These are phyloP conservation scores for Nigrospora sphaerica DNA, from an alignment of 2,329 filamentous ascomycete species.

Conservation along the genomic window DNA sequence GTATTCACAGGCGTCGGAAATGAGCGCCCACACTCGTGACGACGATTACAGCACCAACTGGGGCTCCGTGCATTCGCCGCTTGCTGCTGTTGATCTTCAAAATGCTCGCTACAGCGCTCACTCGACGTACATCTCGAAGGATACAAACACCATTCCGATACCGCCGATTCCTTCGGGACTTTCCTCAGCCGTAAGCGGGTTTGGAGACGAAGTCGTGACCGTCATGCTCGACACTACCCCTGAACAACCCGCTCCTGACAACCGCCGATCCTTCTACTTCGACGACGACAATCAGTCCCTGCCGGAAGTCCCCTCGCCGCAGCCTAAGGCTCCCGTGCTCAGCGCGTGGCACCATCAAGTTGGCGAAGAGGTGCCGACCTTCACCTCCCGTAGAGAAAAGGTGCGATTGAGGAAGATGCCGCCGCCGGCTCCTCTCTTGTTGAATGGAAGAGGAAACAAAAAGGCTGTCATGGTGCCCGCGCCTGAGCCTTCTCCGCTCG, in stretches of 20 bases:
- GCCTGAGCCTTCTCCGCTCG: conserved; percentile 43
- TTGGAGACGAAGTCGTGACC: conserved; percentile 28
- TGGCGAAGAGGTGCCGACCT: conserved; percentile 51
- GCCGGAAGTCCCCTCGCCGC: conserved; percentile 4
- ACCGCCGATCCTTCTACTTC: conserved; percentile 18
- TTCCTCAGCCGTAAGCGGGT: conserved; percentile 1
- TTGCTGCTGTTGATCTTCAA: conserved; percentile 35
- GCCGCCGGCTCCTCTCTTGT: conserved; percentile 47
- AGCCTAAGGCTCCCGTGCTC: conserved; percentile 6
- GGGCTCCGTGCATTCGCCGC: conserved; percentile 44
- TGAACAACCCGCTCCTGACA: conserved; percentile 8
- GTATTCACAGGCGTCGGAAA: conserved; percentile 26
- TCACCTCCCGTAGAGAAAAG: conserved; percentile 44
- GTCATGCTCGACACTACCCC: conserved; percentile 35
- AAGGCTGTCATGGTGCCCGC: conserved; percentile 36
- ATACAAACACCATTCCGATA: too few relatives aligned
- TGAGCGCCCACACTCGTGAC: conserved; percentile 25
- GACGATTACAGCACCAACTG: conserved; percentile 38
- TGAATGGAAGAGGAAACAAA: conserved; percentile 34
- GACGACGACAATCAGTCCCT: conserved; percentile 16
- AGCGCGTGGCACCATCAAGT: conserved; percentile 47
- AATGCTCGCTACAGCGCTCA: conserved; percentile 32
- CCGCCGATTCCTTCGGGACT: neutral
- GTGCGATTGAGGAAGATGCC: conserved; percentile 42
- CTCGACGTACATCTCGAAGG: conserved; percentile 30